Percentiles rank a stretch among this genome's conserved stretches.
phyloP scores from a whole-genome alignment of 352 stramenopile genomes.

The Pythium vanterpoolii region DNA sequence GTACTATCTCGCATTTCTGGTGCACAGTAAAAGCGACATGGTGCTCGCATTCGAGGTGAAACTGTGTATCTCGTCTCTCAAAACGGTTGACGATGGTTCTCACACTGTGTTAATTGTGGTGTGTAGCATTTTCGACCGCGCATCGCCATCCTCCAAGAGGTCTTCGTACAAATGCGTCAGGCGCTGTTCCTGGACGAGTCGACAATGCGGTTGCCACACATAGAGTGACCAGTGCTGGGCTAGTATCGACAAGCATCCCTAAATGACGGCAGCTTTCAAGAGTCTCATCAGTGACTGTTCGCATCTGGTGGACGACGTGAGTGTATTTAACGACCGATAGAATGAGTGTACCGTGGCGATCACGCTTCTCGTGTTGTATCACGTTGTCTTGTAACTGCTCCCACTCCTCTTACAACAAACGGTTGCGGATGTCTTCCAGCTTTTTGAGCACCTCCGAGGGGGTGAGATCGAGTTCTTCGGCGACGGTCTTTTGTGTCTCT shows the following conservation, averaged over 20 bases:
- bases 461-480: conserved; percentile 94
- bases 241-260: background rate
- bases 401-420: conserved; percentile 83
- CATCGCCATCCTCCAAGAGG: conserved; percentile 62
- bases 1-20: conserved; percentile 80
- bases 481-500: conserved; percentile 96
- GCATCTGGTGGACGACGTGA: background rate
- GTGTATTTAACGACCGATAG: conserved; percentile 16
- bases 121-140: conserved; percentile 64
- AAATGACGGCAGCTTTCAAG: background rate
- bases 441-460: conserved; percentile 98
- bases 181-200: conserved; percentile 53
- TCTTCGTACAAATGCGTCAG: conserved; percentile 53
- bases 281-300: background rate
- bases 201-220: conserved; percentile 45
- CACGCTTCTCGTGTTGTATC: background rate
- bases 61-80: background rate
- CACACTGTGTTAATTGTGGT: background rate
- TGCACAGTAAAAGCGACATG: conserved; percentile 64
- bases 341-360: background rate
- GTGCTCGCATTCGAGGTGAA: conserved; percentile 73
- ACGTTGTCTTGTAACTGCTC: background rate
- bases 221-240: conserved; percentile 3
- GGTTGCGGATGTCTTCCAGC: conserved; percentile 97
- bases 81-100: background rate